Percentiles rank a stretch among this genome's conserved stretches.
phyloP scores from a whole-genome alignment of 768 basidiomycete species.

The Termitomyces sp. region DNA sequence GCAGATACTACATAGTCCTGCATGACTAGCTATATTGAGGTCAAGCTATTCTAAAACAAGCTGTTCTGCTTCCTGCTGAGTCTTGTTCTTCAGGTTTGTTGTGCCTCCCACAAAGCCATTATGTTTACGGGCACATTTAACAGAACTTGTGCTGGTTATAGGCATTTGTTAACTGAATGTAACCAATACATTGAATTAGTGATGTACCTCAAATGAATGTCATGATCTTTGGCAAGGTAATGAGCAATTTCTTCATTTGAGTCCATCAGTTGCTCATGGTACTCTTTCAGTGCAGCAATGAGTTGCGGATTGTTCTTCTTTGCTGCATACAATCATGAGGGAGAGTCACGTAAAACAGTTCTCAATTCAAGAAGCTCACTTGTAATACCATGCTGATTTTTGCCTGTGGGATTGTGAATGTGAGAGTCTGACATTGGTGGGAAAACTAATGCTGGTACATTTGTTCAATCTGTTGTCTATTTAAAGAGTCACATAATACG shows the following conservation, averaged over 20 bases:
- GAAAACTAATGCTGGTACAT: neutral
- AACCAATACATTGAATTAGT: too few relatives aligned
- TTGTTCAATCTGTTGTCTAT: too few relatives aligned
- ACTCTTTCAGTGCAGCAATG: slow-evolving; percentile 11
- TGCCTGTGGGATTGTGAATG: neutral
- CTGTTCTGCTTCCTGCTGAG: neutral
- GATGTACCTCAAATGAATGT: neutral
- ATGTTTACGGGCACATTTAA: neutral
- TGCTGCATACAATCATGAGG: neutral
- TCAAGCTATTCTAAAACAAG: neutral
- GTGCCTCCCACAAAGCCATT: neutral
- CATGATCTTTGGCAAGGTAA: neutral
- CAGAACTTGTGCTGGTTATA: neutral
- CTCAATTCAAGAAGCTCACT: neutral
- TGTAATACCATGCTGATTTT: neutral
- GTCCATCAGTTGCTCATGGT: slow-evolving; percentile 4
- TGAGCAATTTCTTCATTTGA: neutral
- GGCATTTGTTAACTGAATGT: too few relatives aligned
- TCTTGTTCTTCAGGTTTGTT: neutral
- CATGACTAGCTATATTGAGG: neutral
- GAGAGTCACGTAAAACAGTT: neutral
- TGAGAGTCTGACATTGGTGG: neutral
- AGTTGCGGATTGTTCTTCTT: neutral
- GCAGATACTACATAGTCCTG: neutral
- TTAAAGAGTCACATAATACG: too few relatives aligned